Percentiles rank a stretch among this genome's conserved stretches.
phyloP scores from a whole-genome alignment of 1,284 basidiomycete species.

The Rhodofomes roseus region DNA sequence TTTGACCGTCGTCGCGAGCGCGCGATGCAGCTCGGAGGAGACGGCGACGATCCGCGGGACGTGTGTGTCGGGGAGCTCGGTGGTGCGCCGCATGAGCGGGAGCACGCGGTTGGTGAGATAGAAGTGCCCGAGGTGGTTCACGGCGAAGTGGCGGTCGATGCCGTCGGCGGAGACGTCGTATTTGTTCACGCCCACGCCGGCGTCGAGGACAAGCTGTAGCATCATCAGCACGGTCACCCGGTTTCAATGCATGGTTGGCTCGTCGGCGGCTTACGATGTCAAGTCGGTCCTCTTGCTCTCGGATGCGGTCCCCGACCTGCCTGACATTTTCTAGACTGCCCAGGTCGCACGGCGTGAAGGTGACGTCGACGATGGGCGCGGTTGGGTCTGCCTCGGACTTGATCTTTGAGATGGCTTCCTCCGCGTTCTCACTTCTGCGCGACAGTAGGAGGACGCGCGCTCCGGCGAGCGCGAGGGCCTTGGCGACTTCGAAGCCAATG shows the following conservation, averaged over 20 bases:
- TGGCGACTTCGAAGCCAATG: slow-evolving; percentile 39
- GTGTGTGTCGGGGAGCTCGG: slow-evolving; percentile 22
- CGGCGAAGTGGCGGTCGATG: slow-evolving; percentile 37
- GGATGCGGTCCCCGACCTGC: slow-evolving; percentile 33
- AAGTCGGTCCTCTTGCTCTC: slow-evolving; percentile 32
- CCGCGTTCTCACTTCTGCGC: slow-evolving; percentile 35
- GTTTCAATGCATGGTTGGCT: background rate
- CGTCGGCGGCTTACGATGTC: slow-evolving; percentile 31
- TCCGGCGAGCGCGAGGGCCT: slow-evolving; percentile 34
- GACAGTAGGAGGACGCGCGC: slow-evolving; percentile 39
- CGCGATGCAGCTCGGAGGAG: slow-evolving; percentile 38
- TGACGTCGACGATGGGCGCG: slow-evolving; percentile 27
- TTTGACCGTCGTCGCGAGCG: slow-evolving; percentile 29
- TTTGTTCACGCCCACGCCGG: slow-evolving; percentile 39
- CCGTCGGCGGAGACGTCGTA: slow-evolving; percentile 36
- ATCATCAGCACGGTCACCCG: background rate
- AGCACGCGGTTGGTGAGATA: slow-evolving; percentile 41
- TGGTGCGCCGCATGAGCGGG: slow-evolving; percentile 38
- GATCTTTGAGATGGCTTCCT: slow-evolving; percentile 36
- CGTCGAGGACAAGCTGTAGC: slow-evolving; percentile 34
- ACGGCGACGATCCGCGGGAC: slow-evolving; percentile 39
- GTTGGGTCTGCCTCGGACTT: slow-evolving; percentile 20
- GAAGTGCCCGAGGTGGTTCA: slow-evolving; percentile 41
- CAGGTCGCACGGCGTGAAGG: slow-evolving; percentile 39
- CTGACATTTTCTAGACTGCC: slow-evolving; percentile 35